Evolutionary conservation across 2,329 filamentous ascomycete genomes (phyloP).

Genomic region (Claviceps capensis): DNA sequence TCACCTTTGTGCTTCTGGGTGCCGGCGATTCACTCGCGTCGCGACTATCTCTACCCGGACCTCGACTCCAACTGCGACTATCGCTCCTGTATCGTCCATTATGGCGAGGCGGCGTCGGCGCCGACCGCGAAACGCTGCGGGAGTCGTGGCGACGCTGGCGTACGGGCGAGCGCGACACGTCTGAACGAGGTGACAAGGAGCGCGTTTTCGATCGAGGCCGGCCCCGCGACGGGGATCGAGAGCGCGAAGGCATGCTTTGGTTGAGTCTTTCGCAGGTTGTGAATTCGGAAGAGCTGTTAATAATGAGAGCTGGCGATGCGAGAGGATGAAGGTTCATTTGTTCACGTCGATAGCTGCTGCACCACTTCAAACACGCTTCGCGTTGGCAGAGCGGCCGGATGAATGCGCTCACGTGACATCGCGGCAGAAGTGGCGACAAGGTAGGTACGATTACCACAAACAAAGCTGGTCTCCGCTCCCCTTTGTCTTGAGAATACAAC

Average conservation of each 20-base stretch:
- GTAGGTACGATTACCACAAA: no score
- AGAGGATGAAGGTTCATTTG: background rate
- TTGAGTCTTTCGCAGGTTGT: background rate
- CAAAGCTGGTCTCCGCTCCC: no score
- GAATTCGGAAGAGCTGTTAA: background rate
- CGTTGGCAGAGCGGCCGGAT: no score
- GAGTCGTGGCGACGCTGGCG: slow-evolving; percentile 21
- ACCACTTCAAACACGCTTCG: no score
- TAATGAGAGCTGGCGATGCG: background rate
- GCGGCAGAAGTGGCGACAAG: no score
- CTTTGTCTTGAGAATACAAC: no score
- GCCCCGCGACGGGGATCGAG: slow-evolving; percentile 19
- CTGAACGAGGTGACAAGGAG: slow-evolving; percentile 21
- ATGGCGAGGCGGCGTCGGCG: slow-evolving; percentile 17
- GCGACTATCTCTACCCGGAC: slow-evolving; percentile 20
- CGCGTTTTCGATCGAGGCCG: slow-evolving; percentile 21
- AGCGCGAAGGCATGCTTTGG: slow-evolving; percentile 14
- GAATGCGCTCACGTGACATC: no score
- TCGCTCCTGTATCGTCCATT: slow-evolving; percentile 19
- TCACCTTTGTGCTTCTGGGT: slow-evolving; percentile 39
- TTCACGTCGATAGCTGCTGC: no score
- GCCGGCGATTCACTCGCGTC: slow-evolving; percentile 25
- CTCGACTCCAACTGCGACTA: slow-evolving; percentile 20
- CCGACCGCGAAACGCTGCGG: slow-evolving; percentile 20
- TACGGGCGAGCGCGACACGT: slow-evolving; percentile 19